phyloP scores from a whole-genome alignment of 1,284 basidiomycete species.

The Ganoderma sinense region DNA sequence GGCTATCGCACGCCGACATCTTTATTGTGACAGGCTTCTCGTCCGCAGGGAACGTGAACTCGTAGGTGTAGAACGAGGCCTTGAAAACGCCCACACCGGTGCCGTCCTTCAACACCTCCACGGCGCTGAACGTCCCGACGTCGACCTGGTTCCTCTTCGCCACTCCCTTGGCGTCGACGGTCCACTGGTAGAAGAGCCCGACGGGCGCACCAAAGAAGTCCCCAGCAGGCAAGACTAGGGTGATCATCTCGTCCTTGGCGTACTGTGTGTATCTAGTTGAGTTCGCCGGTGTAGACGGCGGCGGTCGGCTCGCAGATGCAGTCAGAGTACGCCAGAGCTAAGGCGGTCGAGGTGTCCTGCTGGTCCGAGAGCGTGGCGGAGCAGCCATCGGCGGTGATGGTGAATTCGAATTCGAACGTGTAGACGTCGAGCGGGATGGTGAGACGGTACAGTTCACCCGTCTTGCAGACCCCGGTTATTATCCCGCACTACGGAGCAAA shows the following conservation, averaged over 20 bases:
- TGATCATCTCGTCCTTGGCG: not conserved
- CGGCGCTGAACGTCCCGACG: not conserved
- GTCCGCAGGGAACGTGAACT: not conserved
- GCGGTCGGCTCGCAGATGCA: not conserved
- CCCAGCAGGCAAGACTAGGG: not conserved
- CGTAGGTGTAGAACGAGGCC: not conserved
- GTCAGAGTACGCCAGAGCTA: not conserved
- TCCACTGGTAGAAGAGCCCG: conserved; percentile 4
- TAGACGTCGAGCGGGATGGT: not conserved
- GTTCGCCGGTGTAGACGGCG: conserved; percentile 4
- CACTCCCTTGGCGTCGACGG: not conserved
- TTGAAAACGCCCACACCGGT: not conserved
- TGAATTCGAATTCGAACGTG: not conserved
- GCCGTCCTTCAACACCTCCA: not conserved
- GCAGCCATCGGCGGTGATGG: not conserved
- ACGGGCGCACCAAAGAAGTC: not conserved
- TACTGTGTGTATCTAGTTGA: not conserved
- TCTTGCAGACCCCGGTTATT: not conserved
- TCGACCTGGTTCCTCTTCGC: not conserved
- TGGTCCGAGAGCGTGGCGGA: not conserved
- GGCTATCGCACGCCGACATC: not conserved
- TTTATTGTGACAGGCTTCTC: not conserved
- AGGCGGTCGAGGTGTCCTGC: not conserved
- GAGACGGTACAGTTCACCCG: not conserved
- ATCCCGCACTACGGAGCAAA: not conserved